A percentile compares a stretch with the other conserved stretches of the same genome.
phyloP scores from a whole-genome alignment of 208 protist species.

The Novymonas esmeraldas region DNA sequence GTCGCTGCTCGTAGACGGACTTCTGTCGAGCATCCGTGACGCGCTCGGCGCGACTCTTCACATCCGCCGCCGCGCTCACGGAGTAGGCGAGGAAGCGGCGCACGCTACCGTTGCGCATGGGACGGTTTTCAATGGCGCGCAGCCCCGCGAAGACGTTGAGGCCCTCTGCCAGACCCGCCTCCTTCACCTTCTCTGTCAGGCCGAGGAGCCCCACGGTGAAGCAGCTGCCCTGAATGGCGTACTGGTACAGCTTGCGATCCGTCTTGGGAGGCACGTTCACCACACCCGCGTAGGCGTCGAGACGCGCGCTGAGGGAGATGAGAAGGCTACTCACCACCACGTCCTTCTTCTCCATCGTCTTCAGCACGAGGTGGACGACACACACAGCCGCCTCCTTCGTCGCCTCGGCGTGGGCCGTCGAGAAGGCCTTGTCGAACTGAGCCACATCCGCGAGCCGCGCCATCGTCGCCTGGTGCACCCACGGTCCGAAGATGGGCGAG shows the following conservation, averaged over 20 bases:
- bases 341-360: constrained; percentile 37
- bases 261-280: constrained; percentile 24
- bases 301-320: constrained; percentile 34
- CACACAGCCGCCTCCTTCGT: constrained; percentile 34
- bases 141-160: constrained; percentile 26
- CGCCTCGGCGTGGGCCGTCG: constrained; percentile 21
- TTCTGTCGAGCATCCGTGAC: constrained; percentile 20
- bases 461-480: constrained; percentile 34
- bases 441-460: constrained; percentile 17
- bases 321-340: constrained; percentile 54
- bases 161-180: constrained; percentile 22
- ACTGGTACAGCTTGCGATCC: constrained; percentile 44
- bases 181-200: constrained; percentile 24
- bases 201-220: constrained; percentile 41
- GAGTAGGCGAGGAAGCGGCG: constrained; percentile 50
- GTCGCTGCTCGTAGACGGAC: constrained; percentile 12
- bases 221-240: constrained; percentile 52
- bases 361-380: constrained; percentile 35
- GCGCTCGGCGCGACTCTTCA: constrained; percentile 12
- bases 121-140: constrained; percentile 31
- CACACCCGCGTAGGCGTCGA: constrained; percentile 14
- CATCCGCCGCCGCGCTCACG: constrained; percentile 26
- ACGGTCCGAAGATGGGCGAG: constrained; percentile 67
- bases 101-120: constrained; percentile 52
- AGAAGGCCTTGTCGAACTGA: constrained; percentile 28